Evolutionary conservation across 139 green algal species (phyloP), one percentile per base, ranked within the genome.

Genomic region (Choricystis sp.): DNA sequence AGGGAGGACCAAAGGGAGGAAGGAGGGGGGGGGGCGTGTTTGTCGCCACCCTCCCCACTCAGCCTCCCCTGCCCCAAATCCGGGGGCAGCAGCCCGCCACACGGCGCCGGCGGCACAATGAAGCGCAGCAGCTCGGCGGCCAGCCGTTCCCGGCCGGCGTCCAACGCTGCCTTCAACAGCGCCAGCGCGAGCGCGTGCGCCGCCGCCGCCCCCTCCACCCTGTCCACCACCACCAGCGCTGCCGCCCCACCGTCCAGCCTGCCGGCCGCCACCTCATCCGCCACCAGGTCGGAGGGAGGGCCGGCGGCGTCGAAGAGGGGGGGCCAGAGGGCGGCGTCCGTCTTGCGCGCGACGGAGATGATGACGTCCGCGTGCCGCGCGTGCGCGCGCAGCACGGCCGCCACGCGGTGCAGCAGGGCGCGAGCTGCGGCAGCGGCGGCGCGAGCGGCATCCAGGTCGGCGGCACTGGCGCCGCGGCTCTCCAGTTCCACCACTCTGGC

Each of bases 321-420:
- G 14, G 83, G 80, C 92, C 92, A 98, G 66, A 95, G 80, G 24
- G 73, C 56, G 1, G 84, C 81, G 67, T 98, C 92, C 3, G 89
- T 98, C 77, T 98, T 98, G 61, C 92, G 80, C 30, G 89, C 86
- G 16, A 98, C 89, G 31, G 73, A 83, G 1, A 98, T 89, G 26
- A 96, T 83, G 14, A 95, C 78, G 48, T 97, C 90, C 0, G 74
- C 67, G 30, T 74, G 87, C 49, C 81, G n/a, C n/a, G n/a, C n/a
- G n/a, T n/a, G n/a, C n/a, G n/a, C n/a, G n/a, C n/a, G n/a, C n/a
- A n/a, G n/a, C n/a, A n/a, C 69, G 2, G 64, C 56, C 14, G 72
- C 71, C 59, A 77, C 75, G 49, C 64, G 59, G 19, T 16, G 56
- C 2, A 48, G 59, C 20, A 66, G n/a, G 61, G 64, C 30, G 26